These are phyloP conservation scores for Artemisia princeps DNA, from an alignment of 140 eudicot genomes.

Conservation along the genomic window DNA sequence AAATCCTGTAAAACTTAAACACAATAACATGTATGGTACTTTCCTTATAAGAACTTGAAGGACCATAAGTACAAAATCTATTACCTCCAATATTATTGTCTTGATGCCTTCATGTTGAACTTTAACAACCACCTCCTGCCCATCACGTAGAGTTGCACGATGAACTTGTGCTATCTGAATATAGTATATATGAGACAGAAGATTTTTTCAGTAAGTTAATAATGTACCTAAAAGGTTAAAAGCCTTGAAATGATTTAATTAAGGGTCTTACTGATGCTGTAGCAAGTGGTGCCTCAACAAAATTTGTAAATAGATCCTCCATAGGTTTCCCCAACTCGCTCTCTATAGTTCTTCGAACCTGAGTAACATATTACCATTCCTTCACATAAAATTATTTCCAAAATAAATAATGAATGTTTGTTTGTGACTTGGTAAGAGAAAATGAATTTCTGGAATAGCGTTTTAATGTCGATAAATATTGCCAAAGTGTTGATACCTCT, in stretches of 20 bases:
- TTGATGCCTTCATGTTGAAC: constrained; percentile 91
- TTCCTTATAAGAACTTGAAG: constrained; percentile 6
- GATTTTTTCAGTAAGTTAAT: background rate
- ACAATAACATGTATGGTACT: constrained; percentile 23
- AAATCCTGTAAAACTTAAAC: constrained; percentile 48
- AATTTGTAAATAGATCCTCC: constrained; percentile 54
- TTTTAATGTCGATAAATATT: no score
- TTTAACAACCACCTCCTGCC: constrained; percentile 81
- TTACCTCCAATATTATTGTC: constrained; percentile 71
- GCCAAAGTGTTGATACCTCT: constrained; percentile 43
- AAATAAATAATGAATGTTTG: no score
- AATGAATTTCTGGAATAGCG: no score
- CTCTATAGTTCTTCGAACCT: constrained; percentile 61
- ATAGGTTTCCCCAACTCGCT: constrained; percentile 65
- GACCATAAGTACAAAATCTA: background rate
- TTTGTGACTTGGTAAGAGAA: background rate
- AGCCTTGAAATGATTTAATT: constrained; percentile 8
- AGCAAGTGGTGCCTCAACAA: constrained; percentile 65
- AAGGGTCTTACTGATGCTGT: constrained; percentile 78
- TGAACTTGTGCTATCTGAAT: constrained; percentile 94
- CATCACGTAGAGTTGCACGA: constrained; percentile 73
- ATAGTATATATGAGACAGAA: background rate
- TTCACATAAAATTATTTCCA: no score
- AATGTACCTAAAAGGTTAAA: background rate
- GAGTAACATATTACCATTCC: constrained; percentile 9